Conservation (phyloP, 2,329 filamentous ascomycete genomes). For the Ophiostoma sp. region DNA sequence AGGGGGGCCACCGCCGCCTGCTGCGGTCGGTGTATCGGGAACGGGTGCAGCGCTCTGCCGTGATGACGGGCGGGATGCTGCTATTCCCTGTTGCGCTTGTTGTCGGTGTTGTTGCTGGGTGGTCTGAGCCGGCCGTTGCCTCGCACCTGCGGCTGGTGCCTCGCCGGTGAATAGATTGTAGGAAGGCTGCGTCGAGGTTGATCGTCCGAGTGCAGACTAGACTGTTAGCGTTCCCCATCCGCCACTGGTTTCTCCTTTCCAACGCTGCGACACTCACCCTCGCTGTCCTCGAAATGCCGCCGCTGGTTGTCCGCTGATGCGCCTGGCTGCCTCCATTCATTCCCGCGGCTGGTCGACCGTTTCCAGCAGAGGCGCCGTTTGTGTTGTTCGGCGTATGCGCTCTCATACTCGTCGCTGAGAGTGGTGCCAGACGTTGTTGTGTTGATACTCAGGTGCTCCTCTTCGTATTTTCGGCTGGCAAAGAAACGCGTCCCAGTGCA, state of each 20-base stretch:
- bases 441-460: slow-evolving; percentile 2
- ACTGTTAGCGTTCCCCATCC: not conserved
- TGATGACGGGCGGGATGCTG: slow-evolving; percentile 27
- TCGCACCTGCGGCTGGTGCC: slow-evolving; percentile 15
- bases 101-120: slow-evolving; percentile 9
- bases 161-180: slow-evolving; percentile 41
- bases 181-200: slow-evolving; percentile 31
- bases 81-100: slow-evolving; percentile 17
- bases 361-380: slow-evolving; percentile 27
- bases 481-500: slow-evolving; percentile 19
- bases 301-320: slow-evolving; percentile 28
- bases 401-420: not conserved
- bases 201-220: slow-evolving; percentile 23
- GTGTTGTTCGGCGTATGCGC: slow-evolving; percentile 18
- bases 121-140: slow-evolving; percentile 3
- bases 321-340: slow-evolving; percentile 24
- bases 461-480: not conserved
- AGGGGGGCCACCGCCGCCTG: slow-evolving; percentile 16
- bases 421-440: not conserved
- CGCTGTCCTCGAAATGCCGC: slow-evolving; percentile 23
- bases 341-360: slow-evolving; percentile 25
- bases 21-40: slow-evolving; percentile 25
- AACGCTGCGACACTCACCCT: not conserved
- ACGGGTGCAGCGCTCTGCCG: slow-evolving; percentile 25
- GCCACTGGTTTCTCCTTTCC: not conserved